A percentile compares a stretch with the other conserved stretches of the same genome.
Evolutionary conservation across 495 filamentous ascomycete species (phyloP).

Genomic region (Elasticomyces elasticus): DNA sequence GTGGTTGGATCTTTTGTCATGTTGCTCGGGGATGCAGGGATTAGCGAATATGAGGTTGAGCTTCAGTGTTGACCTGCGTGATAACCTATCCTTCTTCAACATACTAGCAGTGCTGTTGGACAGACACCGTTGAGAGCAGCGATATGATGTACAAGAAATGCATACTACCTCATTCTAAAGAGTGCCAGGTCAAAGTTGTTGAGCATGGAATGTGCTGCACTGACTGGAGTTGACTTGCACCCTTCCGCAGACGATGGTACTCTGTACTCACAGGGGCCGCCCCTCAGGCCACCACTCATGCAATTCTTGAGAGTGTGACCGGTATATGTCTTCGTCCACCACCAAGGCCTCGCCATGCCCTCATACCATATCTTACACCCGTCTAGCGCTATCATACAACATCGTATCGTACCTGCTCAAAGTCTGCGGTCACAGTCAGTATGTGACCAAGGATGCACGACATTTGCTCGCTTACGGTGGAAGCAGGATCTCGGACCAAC

Average conservation of each 20-base stretch:
- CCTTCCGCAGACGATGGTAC: not conserved
- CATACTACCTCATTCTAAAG: too few species aligned
- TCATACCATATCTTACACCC: not conserved
- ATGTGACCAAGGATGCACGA: not conserved
- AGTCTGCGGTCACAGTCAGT: not conserved
- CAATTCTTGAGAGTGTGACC: not conserved
- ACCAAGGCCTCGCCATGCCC: not conserved
- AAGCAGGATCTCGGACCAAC: slow-evolving; percentile 62
- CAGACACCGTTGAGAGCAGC: too few species aligned
- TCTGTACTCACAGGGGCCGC: not conserved
- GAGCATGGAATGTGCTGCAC: not conserved
- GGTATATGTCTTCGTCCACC: not conserved
- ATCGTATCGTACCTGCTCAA: not conserved
- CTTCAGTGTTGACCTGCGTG: not conserved
- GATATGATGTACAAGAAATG: too few species aligned
- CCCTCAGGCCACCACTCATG: not conserved
- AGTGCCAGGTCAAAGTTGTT: too few species aligned
- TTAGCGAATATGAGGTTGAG: not conserved
- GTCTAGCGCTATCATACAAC: not conserved
- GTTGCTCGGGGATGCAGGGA: not conserved
- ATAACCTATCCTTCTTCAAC: too few species aligned
- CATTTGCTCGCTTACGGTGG: slow-evolving; percentile 49
- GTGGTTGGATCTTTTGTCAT: not conserved
- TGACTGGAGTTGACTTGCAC: not conserved
- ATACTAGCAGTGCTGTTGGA: too few species aligned